A percentile compares a stretch with the other conserved stretches of the same genome.
Evolutionary conservation across 495 filamentous ascomycete genomes (phyloP).

Genomic region (Neurospora sp.): DNA sequence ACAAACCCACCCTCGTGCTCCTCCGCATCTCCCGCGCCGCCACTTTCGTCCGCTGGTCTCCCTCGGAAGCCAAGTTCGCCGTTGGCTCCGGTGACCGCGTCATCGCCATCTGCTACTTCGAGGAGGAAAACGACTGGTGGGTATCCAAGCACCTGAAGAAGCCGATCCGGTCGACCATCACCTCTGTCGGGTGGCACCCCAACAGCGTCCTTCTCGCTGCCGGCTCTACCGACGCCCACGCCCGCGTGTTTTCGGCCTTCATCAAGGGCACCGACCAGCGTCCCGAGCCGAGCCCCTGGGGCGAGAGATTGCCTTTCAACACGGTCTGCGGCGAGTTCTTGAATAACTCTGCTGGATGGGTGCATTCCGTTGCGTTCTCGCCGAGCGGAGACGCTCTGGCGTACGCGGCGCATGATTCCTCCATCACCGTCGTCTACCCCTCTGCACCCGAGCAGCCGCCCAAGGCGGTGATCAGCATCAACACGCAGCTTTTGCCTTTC

Average conservation of each 20-base stretch:
- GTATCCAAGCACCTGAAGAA: constrained; percentile 98
- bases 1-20: constrained; percentile 94
- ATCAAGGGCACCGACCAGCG: constrained; percentile 87
- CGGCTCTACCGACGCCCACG: constrained; percentile 94
- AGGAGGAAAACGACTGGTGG: constrained; percentile 99
- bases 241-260: constrained; percentile 87
- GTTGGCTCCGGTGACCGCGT: constrained; percentile 92
- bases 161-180: constrained; percentile 92
- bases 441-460: constrained; percentile 87
- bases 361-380: constrained; percentile 83
- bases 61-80: constrained; percentile 92
- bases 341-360: constrained; percentile 93
- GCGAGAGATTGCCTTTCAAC: constrained; percentile 90
- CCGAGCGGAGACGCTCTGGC: constrained; percentile 86
- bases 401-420: constrained; percentile 89
- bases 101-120: constrained; percentile 98
- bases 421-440: constrained; percentile 91
- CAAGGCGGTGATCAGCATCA: constrained; percentile 74
- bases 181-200: constrained; percentile 88
- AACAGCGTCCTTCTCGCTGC: constrained; percentile 92
- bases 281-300: constrained; percentile 86
- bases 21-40: constrained; percentile 95
- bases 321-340: constrained; percentile 94
- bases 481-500: constrained; percentile 82
- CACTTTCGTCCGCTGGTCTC: constrained; percentile 95